Conservation (phyloP, 129 eudicot genomes). For the Saposhnikovia divaricata region DNA sequence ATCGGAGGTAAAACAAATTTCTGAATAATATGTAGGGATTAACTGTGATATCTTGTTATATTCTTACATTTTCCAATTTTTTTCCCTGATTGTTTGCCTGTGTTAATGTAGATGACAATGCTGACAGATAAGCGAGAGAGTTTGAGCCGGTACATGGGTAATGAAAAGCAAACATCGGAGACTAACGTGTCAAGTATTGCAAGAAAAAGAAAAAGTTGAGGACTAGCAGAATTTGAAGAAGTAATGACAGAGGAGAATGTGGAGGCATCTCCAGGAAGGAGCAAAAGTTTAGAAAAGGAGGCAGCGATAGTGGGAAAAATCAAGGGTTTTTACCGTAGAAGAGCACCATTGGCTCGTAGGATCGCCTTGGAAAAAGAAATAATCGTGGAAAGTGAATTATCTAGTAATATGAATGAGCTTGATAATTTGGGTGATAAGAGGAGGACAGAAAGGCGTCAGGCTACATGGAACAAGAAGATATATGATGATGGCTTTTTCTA, state of each 20-base stretch:
- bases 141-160: constrained; percentile 16
- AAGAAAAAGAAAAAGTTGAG: constrained; percentile 31
- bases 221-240: constrained; percentile 14
- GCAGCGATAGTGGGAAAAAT: constrained; percentile 9
- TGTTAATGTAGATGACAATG: constrained; percentile 25
- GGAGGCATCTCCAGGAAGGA: neutral
- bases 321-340: constrained; percentile 11
- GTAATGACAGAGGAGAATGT: constrained; percentile 8
- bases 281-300: neutral
- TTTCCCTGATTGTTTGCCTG: neutral
- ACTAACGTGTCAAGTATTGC: constrained; percentile 13
- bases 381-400: neutral
- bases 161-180: constrained; percentile 17
- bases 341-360: constrained; percentile 5
- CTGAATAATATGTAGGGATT: neutral
- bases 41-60: neutral
- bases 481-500: constrained; percentile 13
- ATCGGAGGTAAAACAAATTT: neutral
- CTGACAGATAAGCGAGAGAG: constrained; percentile 29
- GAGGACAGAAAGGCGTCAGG: constrained; percentile 14
- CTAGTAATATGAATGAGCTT: constrained; percentile 15
- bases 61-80: neutral
- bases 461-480: constrained; percentile 14
- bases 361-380: constrained; percentile 5
- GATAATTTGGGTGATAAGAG: constrained; percentile 7